Conservation (phyloP, 352 stramenopile species). For the Phytophthora nicotianae region DNA sequence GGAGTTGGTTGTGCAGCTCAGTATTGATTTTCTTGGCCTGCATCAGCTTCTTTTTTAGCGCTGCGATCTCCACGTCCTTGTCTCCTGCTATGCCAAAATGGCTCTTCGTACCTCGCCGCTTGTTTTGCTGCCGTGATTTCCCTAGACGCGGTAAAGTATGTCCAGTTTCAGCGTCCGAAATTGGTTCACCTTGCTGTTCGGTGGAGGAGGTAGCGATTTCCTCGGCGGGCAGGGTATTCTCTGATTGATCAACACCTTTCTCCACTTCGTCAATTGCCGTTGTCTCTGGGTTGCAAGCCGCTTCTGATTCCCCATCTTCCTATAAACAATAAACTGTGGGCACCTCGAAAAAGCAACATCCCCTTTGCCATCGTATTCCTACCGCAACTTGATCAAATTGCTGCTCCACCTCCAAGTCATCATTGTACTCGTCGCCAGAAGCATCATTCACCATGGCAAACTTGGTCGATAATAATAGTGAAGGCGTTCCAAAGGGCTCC, state of each 20-base stretch:
- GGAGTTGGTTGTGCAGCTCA: conserved; percentile 53
- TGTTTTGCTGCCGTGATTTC: conserved; percentile 1
- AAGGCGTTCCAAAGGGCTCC: background rate
- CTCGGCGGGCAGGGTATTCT: background rate
- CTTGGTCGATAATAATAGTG: conserved; percentile 22
- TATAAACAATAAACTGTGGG: background rate
- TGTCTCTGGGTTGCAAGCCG: background rate
- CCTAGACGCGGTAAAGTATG: conserved; percentile 7
- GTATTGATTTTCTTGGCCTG: conserved; percentile 51
- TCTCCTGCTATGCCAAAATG: background rate
- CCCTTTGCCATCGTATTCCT: background rate
- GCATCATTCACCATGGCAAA: conserved; percentile 2
- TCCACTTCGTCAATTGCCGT: background rate
- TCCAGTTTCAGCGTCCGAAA: background rate
- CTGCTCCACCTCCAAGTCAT: conserved; percentile 13
- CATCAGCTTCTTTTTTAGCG: conserved; percentile 48
- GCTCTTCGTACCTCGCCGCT: conserved; percentile 5
- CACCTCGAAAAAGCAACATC: background rate
- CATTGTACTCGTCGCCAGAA: conserved; percentile 11
- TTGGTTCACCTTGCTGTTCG: background rate
- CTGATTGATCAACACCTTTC: background rate
- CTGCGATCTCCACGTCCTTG: conserved; percentile 22
- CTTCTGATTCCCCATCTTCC: conserved; percentile 2
- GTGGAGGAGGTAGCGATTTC: background rate
- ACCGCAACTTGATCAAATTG: background rate